Evolutionary conservation across 495 filamentous ascomycete genomes (phyloP), one percentile per base, ranked within the genome.

Genomic region (Penicillium longicatenatum): DNA sequence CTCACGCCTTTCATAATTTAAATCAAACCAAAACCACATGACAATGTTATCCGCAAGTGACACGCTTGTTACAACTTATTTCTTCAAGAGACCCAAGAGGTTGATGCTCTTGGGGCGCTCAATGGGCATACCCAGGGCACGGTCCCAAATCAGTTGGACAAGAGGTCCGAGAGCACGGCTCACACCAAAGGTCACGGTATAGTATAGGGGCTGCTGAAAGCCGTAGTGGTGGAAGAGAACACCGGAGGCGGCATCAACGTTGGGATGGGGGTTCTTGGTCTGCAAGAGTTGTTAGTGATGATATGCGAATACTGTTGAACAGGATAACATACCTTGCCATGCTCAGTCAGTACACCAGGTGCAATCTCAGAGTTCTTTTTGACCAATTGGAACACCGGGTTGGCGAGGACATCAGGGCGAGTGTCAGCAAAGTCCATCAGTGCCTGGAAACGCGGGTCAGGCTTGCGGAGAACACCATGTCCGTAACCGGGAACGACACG

Each of bases 231-330:
- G 85, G 83, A 98, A 98, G 37, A 98, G 80, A 5, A 97, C 95
- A 53, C 94, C 94, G 2, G 91, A 96, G 54, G 84, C 85, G 17
- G 86, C 89, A 73, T 98, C 94, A 52, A 98, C 94, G 67, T 98
- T 98, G 45, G 94, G 94, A 73, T 91, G 92, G 8, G 93, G 93
- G 80, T 98, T 98, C 84, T 98, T 98, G 62, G 94, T 98, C 89
- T 85, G 49, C 17, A 29, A 6, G 10, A 26, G 10, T 19, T 19
- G 47, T 70, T 59, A 67, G 66, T 49, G 16, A 44, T 30, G 46
- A 11, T 26, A 17, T 57, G 39, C 60, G 31, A 48, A 19, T 16
- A 17, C 29, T 39, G 14, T 31, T 22, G 21, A 35, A 12, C 22
- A 46, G 48, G 45, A 53, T 17, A 8, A 57, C 64, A 44, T 69